Percentiles rank a stretch among this genome's conserved stretches.
These are phyloP conservation scores for Oxytropis ochrocephala DNA, from an alignment of 306 rosid genomes.

Conservation along the genomic window DNA sequence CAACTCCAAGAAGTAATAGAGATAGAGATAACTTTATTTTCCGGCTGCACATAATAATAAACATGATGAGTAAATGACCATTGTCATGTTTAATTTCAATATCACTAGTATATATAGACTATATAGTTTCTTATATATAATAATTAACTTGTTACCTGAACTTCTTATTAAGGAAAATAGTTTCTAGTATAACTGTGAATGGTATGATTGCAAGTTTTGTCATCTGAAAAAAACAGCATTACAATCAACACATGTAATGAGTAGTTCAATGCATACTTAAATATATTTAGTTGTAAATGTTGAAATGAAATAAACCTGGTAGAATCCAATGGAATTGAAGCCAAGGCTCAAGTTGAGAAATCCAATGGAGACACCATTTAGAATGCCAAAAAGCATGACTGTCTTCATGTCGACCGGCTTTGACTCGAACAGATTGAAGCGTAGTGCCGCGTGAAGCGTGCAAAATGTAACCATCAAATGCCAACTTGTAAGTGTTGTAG, in stretches of 20 bases:
- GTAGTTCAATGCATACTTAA: neutral
- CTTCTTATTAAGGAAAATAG: constrained; percentile 70
- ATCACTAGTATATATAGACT: neutral
- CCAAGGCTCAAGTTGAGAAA: constrained; percentile 93
- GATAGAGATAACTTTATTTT: constrained; percentile 71
- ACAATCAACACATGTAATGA: neutral
- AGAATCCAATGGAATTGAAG: constrained; percentile 93
- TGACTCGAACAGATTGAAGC: constrained; percentile 64
- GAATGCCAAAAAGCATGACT: constrained; percentile 76
- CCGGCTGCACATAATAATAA: constrained; percentile 47
- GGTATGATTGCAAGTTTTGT: constrained; percentile 99
- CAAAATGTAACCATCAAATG: constrained; percentile 93
- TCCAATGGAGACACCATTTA: constrained; percentile 92
- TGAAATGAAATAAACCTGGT: constrained; percentile 48
- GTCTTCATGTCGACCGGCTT: constrained; percentile 82
- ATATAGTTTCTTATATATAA: neutral
- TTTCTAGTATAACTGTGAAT: constrained; percentile 83
- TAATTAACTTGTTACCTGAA: constrained; percentile 58
- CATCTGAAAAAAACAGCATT: constrained; percentile 52
- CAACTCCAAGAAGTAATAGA: constrained; percentile 83
- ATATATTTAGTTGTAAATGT: too few species aligned
- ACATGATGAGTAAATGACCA: neutral
- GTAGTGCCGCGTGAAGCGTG: constrained; percentile 86
- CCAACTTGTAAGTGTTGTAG: constrained; percentile 98
- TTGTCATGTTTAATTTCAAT: neutral